A percentile compares a stretch with the other conserved stretches of the same genome.
phyloP scores from a whole-genome alignment of 805 yeast genomes.

The Kazachstania psychrophila region DNA sequence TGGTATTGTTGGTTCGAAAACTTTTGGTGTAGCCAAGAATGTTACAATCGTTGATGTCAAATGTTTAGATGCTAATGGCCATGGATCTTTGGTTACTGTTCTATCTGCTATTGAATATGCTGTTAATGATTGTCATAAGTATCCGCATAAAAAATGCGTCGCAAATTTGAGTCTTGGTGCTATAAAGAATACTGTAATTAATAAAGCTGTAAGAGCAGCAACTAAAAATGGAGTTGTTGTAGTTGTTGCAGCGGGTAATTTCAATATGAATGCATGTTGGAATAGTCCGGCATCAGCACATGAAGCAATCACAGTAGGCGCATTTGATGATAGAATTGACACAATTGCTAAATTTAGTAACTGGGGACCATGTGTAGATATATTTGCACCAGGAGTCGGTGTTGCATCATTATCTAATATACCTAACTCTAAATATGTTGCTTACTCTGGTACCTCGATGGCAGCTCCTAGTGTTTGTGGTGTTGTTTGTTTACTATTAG shows the following conservation, averaged over 20 bases:
- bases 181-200: conserved; percentile 51
- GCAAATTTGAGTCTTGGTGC: conserved; percentile 82
- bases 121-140: conserved; percentile 42
- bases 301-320: conserved; percentile 74
- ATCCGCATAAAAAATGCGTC: conserved; percentile 39
- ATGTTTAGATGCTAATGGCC: conserved; percentile 58
- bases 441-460: conserved; percentile 73
- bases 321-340: conserved; percentile 69
- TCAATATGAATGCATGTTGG: conserved; percentile 65
- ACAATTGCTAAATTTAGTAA: conserved; percentile 72
- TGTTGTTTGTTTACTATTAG: conserved; percentile 44
- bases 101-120: conserved; percentile 60
- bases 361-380: conserved; percentile 87
- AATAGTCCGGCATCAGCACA: conserved; percentile 81
- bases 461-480: conserved; percentile 72
- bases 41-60: conserved; percentile 62
- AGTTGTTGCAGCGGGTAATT: conserved; percentile 84
- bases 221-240: conserved; percentile 59
- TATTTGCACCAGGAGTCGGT: conserved; percentile 72
- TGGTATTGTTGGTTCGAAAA: conserved; percentile 70
- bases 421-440: conserved; percentile 12
- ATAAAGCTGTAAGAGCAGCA: conserved; percentile 71
- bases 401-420: conserved; percentile 47
- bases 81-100: conserved; percentile 59
- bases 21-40: conserved; percentile 76